Conservation (phyloP, 2,329 filamentous ascomycete genomes). For the Pseudogymnoascus sp. region DNA sequence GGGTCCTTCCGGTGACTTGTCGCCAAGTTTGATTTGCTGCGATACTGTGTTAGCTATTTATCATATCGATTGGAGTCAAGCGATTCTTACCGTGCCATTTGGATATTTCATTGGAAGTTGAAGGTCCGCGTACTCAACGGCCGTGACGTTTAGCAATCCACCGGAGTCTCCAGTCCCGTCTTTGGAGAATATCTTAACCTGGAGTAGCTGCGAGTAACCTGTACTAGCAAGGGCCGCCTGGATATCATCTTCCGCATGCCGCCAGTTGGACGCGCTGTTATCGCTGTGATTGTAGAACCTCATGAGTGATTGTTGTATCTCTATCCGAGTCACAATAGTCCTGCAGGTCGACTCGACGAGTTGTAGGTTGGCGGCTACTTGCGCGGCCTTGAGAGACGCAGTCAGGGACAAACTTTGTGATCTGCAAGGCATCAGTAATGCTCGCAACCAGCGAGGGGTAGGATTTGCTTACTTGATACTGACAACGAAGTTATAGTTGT, state of each 20-base stretch:
- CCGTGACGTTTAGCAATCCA: slow-evolving; percentile 59
- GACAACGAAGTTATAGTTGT: slow-evolving; percentile 53
- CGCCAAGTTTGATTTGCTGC: slow-evolving; percentile 42
- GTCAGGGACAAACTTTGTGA: slow-evolving; percentile 62
- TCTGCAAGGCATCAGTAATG: slow-evolving; percentile 24
- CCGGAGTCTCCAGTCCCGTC: slow-evolving; percentile 49
- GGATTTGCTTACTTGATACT: slow-evolving; percentile 35
- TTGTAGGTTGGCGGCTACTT: slow-evolving; percentile 69
- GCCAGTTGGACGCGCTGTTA: slow-evolving; percentile 51
- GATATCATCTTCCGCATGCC: slow-evolving; percentile 53
- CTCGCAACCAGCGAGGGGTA: neutral
- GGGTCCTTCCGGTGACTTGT: slow-evolving; percentile 36
- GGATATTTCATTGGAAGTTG: slow-evolving; percentile 51
- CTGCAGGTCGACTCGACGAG: slow-evolving; percentile 68
- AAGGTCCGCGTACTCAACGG: slow-evolving; percentile 40
- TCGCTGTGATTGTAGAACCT: slow-evolving; percentile 48
- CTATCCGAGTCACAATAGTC: slow-evolving; percentile 59
- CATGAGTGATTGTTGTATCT: slow-evolving; percentile 47
- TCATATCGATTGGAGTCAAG: neutral
- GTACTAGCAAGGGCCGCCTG: slow-evolving; percentile 56
- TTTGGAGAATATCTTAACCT: slow-evolving; percentile 64
- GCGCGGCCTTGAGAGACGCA: slow-evolving; percentile 77
- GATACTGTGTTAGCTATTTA: neutral
- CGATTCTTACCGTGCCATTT: slow-evolving; percentile 38
- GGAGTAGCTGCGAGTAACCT: slow-evolving; percentile 48